Evolutionary conservation across 495 filamentous ascomycete species (phyloP).

Genomic region (Aeminium ludgeri): DNA sequence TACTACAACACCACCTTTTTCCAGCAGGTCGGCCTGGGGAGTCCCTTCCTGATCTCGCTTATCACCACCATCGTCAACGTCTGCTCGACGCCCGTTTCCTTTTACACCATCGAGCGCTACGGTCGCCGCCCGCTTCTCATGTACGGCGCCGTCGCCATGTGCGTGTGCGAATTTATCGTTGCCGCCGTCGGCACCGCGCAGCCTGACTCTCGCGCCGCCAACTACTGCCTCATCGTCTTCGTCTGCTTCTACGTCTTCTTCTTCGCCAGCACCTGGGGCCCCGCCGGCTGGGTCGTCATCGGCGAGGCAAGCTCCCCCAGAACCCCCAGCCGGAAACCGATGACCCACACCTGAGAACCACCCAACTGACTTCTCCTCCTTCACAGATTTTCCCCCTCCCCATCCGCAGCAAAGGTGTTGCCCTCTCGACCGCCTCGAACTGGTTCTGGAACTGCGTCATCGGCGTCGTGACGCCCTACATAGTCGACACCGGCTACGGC

Average conservation of each 20-base stretch:
- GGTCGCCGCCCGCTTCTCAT: slow-evolving; percentile 75
- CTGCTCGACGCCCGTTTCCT: slow-evolving; percentile 59
- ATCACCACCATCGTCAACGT: slow-evolving; percentile 80
- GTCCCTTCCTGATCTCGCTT: slow-evolving; percentile 65
- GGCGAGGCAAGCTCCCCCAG: slow-evolving; percentile 38
- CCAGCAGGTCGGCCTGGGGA: slow-evolving; percentile 50
- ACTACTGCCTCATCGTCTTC: slow-evolving; percentile 24
- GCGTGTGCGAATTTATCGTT: slow-evolving; percentile 71
- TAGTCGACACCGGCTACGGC: slow-evolving; percentile 44
- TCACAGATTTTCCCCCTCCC: slow-evolving; percentile 56
- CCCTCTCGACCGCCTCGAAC: slow-evolving; percentile 66
- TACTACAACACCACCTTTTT: slow-evolving; percentile 75
- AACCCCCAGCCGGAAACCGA: too few relatives aligned
- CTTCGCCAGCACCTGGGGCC: slow-evolving; percentile 30
- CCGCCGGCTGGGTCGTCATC: slow-evolving; percentile 63
- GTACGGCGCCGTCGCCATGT: slow-evolving; percentile 63
- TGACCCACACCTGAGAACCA: too few relatives aligned
- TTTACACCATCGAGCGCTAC: slow-evolving; percentile 64
- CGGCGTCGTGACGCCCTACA: slow-evolving; percentile 63
- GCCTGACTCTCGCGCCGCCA: slow-evolving; percentile 14
- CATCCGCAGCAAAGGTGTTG: slow-evolving; percentile 67
- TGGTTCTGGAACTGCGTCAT: slow-evolving; percentile 56
- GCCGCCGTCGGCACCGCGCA: slow-evolving; percentile 40
- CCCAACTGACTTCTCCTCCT: too few relatives aligned
- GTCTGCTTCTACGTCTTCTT: slow-evolving; percentile 40